phyloP scores from a whole-genome alignment of 805 yeast species.

The Candida insectorum region DNA sequence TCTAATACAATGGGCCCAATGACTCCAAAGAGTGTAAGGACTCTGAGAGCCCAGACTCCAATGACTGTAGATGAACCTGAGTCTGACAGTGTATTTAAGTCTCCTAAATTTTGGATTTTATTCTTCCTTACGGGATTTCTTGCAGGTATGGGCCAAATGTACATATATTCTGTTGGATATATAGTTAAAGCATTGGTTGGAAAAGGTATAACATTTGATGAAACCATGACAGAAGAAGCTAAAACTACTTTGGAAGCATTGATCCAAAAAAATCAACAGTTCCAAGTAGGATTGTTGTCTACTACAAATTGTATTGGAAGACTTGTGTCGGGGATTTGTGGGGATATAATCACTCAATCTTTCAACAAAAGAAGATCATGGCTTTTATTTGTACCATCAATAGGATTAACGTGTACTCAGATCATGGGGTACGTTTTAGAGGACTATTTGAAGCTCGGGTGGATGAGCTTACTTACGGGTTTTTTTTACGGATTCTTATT shows the following conservation, averaged over 20 bases:
- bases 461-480: conserved; percentile 58
- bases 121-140: conserved; percentile 35
- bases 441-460: conserved; percentile 39
- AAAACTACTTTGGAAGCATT: conserved; percentile 20
- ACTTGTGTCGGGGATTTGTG: conserved; percentile 56
- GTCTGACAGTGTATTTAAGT: conserved; percentile 4
- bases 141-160: conserved; percentile 46
- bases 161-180: conserved; percentile 45
- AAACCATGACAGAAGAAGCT: conserved; percentile 13
- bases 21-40: neutral
- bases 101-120: conserved; percentile 35
- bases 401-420: conserved; percentile 50
- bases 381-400: conserved; percentile 52
- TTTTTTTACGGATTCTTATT: conserved; percentile 70
- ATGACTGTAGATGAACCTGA: conserved; percentile 13
- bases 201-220: conserved; percentile 18
- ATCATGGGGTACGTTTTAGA: conserved; percentile 37
- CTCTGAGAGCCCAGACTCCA: conserved; percentile 3
- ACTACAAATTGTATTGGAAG: conserved; percentile 67
- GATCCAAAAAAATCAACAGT: conserved; percentile 57
- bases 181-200: conserved; percentile 38
- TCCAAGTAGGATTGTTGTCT: conserved; percentile 72
- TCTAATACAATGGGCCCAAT: neutral
- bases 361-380: conserved; percentile 47
- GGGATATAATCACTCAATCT: conserved; percentile 54